phyloP scores from a whole-genome alignment of 768 basidiomycete genomes.

The Sporobolomyces roseus region DNA sequence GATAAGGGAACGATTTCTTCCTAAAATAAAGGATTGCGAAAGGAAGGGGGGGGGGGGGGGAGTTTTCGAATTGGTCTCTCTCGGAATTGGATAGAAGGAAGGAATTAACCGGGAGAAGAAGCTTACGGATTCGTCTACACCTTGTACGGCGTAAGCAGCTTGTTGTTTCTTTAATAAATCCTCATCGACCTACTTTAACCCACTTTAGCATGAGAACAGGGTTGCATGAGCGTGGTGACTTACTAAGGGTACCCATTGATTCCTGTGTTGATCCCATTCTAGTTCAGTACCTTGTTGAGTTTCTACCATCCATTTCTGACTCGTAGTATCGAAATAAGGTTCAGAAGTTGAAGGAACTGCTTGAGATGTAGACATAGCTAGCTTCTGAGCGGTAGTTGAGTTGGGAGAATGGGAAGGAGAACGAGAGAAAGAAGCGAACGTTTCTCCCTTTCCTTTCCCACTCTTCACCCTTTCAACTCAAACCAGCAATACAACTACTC shows the following conservation, averaged over 20 bases:
- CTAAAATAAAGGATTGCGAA: background rate
- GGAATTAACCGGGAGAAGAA: too few relatives aligned
- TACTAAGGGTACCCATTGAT: slow-evolving; percentile 78
- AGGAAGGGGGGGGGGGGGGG: background rate
- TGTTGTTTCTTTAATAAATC: slow-evolving; percentile 83
- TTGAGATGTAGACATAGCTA: too few relatives aligned
- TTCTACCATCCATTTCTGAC: slow-evolving; percentile 81
- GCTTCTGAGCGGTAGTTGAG: too few relatives aligned
- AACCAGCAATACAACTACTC: background rate
- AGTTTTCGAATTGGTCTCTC: too few relatives aligned
- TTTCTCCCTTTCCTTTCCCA: background rate
- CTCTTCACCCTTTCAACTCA: background rate
- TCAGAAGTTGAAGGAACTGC: slow-evolving; percentile 2
- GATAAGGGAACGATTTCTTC: slow-evolving; percentile 27
- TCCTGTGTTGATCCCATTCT: slow-evolving; percentile 75
- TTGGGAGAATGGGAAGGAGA: background rate
- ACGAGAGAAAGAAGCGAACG: background rate
- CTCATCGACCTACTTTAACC: slow-evolving; percentile 87
- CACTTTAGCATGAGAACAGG: too few relatives aligned
- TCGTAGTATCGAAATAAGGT: slow-evolving; percentile 65
- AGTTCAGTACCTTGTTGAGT: slow-evolving; percentile 83
- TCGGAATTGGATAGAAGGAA: too few relatives aligned
- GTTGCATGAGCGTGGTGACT: too few relatives aligned
- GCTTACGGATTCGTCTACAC: slow-evolving; percentile 84
- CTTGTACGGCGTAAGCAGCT: slow-evolving; percentile 84